Evolutionary conservation across 768 basidiomycete genomes (phyloP), one percentile per base, ranked within the genome.

Genomic region (Termitomyces sp.): DNA sequence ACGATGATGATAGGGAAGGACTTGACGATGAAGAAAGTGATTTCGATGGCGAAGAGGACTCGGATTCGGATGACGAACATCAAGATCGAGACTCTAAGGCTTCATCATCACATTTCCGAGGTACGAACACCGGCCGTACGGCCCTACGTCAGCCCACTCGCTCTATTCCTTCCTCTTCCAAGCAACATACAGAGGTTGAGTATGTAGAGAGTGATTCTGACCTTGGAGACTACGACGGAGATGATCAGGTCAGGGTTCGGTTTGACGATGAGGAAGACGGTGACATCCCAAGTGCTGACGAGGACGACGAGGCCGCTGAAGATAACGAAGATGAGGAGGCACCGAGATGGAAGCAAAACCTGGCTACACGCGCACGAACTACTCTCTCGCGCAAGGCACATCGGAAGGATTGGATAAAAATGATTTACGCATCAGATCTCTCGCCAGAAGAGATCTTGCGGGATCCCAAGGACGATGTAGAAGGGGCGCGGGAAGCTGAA

Each of bases 151-250:
- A 73, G 41, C 67, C 79, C 3, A 69, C 75, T 1, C 79, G 81
- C 18, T 73, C 70, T 16, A 64, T 81, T 2, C 75, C 78, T 12
- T 68, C 68, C 0, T 74, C 70, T 2, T 74, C 71, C 33, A 72
- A 71, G 43, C 71, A 75, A 50, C 71, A 70, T 18, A 71, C 74
- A 4, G 79, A 80, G 10, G 70, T 89, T 28, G 83, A 83, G 52
- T 93, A 88, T 62, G 89, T 86, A 2, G 88, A 92, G 46, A 89
- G 87, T 64, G 91, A 92, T 67, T 92, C 91, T 1, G 90, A 93
- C 58, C 75, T 80, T 26, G 80, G 79, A 32, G 81, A 81, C 12
- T 77, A 76, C 20, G 59, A 51, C 13, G 28, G 4, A 8, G 69
- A 69, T 10, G 76, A 76, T 30, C 67, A 60, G 16, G 38, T 46